phyloP scores from a whole-genome alignment of 2,329 filamentous ascomycete species.

The Amauroascus niger region DNA sequence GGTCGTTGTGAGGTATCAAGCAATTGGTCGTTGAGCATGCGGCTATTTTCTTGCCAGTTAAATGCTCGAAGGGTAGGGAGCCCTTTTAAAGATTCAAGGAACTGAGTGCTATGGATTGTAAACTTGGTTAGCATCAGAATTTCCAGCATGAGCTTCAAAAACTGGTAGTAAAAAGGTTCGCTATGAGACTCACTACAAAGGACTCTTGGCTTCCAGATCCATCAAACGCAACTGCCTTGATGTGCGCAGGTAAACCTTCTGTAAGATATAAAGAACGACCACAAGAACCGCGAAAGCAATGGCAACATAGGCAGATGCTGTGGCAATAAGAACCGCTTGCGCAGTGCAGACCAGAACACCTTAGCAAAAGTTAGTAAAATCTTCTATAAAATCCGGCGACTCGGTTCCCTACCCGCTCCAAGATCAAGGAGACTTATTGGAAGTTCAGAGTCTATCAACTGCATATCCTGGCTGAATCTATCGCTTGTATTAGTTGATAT shows the following conservation, averaged over 20 bases:
- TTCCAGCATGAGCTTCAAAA: too few species aligned
- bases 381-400: too few species aligned
- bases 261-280: constrained; percentile 24
- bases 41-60: background rate
- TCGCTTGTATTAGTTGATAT: background rate
- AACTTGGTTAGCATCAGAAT: too few species aligned
- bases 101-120: constrained; percentile 19
- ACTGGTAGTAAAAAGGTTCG: too few species aligned
- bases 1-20: constrained; percentile 30
- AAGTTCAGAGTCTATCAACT: constrained; percentile 39
- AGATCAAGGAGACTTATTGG: constrained; percentile 15
- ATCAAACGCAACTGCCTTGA: constrained; percentile 38
- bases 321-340: background rate
- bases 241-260: constrained; percentile 36
- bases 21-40: constrained; percentile 22
- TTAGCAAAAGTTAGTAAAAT: too few species aligned
- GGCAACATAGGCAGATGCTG: constrained; percentile 20
- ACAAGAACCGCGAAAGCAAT: constrained; percentile 23
- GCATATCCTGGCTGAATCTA: constrained; percentile 41
- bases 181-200: constrained; percentile 11
- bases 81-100: constrained; percentile 20
- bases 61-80: constrained; percentile 12
- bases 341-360: background rate
- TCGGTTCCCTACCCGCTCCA: too few species aligned
- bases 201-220: constrained; percentile 37